Percentiles rank a stretch among this genome's conserved stretches.
Evolutionary conservation across 2,329 filamentous ascomycete genomes (phyloP).

Genomic region (Diplodia mutila): DNA sequence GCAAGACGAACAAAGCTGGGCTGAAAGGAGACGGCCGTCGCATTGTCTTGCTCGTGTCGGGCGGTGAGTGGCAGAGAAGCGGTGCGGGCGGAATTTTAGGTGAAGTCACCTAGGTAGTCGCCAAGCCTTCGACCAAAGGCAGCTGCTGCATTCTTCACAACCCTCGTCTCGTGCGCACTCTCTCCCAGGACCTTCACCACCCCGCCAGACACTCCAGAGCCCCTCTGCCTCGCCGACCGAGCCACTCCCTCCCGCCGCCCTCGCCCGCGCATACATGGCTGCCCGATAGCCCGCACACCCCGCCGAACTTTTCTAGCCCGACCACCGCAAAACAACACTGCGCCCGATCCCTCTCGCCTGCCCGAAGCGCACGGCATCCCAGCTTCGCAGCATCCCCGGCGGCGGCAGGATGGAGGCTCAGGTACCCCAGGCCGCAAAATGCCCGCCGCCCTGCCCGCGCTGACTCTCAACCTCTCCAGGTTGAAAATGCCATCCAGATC

Average conservation of each 20-base stretch:
- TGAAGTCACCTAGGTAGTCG: slow-evolving; percentile 6
- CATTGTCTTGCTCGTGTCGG: background rate
- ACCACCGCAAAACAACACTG: background rate
- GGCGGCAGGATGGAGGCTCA: slow-evolving; percentile 27
- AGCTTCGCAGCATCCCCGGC: slow-evolving; percentile 20
- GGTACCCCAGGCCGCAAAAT: slow-evolving; percentile 14
- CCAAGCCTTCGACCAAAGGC: slow-evolving; percentile 21
- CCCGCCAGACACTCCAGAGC: background rate
- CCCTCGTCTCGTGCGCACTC: slow-evolving; percentile 5
- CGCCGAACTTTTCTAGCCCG: slow-evolving; percentile 24
- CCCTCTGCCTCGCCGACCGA: background rate
- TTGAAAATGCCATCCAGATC: slow-evolving; percentile 94
- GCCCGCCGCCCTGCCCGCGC: slow-evolving; percentile 11
- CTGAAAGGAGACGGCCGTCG: background rate
- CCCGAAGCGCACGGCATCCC: slow-evolving; percentile 13
- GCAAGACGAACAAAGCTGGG: background rate
- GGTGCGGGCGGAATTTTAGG: background rate
- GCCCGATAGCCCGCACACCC: slow-evolving; percentile 24
- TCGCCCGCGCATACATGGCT: slow-evolving; percentile 17
- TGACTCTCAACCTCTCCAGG: slow-evolving; percentile 53
- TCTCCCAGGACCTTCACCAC: background rate
- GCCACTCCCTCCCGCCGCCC: background rate
- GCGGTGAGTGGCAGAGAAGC: background rate
- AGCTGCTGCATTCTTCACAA: slow-evolving; percentile 12
- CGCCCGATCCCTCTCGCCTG: background rate